Conservation (phyloP, 768 basidiomycete species). For the Strobilomyces confusus region DNA sequence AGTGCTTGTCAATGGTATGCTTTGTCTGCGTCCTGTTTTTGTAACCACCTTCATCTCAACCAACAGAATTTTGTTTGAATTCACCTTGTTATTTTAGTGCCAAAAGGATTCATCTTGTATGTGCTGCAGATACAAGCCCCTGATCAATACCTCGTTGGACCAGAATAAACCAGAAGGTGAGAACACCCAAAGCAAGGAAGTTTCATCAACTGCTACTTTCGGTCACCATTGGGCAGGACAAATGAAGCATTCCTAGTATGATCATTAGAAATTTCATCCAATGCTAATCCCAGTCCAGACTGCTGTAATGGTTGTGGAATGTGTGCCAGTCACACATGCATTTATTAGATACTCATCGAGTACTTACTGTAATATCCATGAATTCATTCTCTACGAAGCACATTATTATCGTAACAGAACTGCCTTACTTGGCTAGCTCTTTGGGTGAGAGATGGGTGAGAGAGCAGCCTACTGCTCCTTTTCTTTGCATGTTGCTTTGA, state of each 20-base stretch:
- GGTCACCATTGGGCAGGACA: slow-evolving; percentile 83
- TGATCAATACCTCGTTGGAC: slow-evolving; percentile 39
- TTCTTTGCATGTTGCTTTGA: slow-evolving; percentile 78
- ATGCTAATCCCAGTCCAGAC: slow-evolving; percentile 36
- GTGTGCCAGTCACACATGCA: slow-evolving; percentile 1
- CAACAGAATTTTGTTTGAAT: too few relatives aligned
- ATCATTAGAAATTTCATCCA: slow-evolving; percentile 88
- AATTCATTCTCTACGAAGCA: not conserved
- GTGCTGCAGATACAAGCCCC: slow-evolving; percentile 78
- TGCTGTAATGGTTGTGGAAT: not conserved
- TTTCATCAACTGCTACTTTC: slow-evolving; percentile 83
- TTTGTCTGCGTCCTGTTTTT: too few relatives aligned
- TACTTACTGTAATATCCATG: slow-evolving; percentile 12
- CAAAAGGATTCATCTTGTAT: slow-evolving; percentile 91
- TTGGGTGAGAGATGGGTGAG: slow-evolving; percentile 55
- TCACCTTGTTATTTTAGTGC: too few relatives aligned
- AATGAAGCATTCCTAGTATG: slow-evolving; percentile 85
- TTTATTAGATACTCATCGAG: too few relatives aligned
- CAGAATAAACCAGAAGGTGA: slow-evolving; percentile 29
- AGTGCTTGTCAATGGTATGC: too few relatives aligned
- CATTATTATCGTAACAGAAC: not conserved
- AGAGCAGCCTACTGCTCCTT: slow-evolving; percentile 46
- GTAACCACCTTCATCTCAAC: too few relatives aligned
- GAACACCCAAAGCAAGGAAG: slow-evolving; percentile 54
- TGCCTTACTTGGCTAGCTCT: slow-evolving; percentile 41